Conservation (phyloP, 768 basidiomycete species). For the Hypsizygus marmoreus region DNA sequence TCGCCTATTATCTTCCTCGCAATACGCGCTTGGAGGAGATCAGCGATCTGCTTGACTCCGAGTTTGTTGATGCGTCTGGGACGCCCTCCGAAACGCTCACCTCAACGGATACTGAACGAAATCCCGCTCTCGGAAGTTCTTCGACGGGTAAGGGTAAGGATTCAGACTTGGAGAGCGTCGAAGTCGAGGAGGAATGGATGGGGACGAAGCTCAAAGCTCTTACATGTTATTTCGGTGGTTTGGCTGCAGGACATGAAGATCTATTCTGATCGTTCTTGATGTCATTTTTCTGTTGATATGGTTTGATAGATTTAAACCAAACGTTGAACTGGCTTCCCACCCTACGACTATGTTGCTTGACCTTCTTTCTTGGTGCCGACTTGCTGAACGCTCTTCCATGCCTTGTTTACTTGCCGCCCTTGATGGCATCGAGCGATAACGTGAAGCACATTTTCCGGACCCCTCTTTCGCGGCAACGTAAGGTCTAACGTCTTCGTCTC, state of each 20-base stretch:
- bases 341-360: too few relatives aligned
- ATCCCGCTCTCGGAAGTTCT: not conserved
- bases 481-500: too few relatives aligned
- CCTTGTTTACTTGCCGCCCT: too few relatives aligned
- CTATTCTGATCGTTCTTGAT: conserved; percentile 37
- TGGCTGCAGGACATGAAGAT: conserved; percentile 68
- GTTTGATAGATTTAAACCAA: too few relatives aligned
- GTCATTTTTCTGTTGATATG: not conserved
- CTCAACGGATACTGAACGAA: not conserved
- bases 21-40: conserved; percentile 80
- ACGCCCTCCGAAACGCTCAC: too few relatives aligned
- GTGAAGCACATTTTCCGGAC: too few relatives aligned
- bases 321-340: too few relatives aligned
- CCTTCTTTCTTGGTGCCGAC: too few relatives aligned
- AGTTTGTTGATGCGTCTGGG: too few relatives aligned
- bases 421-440: too few relatives aligned
- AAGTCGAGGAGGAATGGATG: conserved; percentile 98
- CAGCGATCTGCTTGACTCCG: conserved; percentile 33
- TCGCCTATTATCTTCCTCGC: conserved; percentile 89
- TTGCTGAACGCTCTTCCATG: too few relatives aligned
- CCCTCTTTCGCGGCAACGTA: too few relatives aligned
- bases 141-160: conserved; percentile 6
- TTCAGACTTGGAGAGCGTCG: conserved; percentile 57
- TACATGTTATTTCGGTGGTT: conserved; percentile 91
- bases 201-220: conserved; percentile 89